Percentiles rank a stretch among this genome's conserved stretches.
phyloP scores from a whole-genome alignment of 495 filamentous ascomycete species.

The Aspergillus panamensis region DNA sequence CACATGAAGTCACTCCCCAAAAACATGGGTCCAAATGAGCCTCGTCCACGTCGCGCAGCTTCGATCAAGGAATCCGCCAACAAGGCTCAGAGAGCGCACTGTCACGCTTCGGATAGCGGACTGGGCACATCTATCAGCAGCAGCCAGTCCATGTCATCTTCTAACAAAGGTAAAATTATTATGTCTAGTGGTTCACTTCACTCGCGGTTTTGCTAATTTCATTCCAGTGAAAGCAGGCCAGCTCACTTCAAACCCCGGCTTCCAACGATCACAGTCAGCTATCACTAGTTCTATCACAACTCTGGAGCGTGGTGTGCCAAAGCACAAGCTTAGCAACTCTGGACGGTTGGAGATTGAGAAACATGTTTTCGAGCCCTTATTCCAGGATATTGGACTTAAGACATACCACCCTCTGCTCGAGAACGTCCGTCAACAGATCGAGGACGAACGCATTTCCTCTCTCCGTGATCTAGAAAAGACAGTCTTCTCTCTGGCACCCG shows the following conservation, averaged over 20 bases:
- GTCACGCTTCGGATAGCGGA: constrained; percentile 50
- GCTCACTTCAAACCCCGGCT: constrained; percentile 13
- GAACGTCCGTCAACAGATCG: constrained; percentile 71
- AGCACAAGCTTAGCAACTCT: constrained; percentile 45
- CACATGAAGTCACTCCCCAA: constrained; percentile 20
- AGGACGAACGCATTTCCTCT: constrained; percentile 75
- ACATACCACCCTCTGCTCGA: constrained; percentile 75
- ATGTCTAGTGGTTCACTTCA: constrained; percentile 5
- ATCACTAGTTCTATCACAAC: constrained; percentile 43
- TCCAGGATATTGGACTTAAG: constrained; percentile 55
- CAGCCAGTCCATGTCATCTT: constrained; percentile 24
- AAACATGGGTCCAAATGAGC: constrained; percentile 16
- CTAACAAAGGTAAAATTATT: constrained; percentile 18
- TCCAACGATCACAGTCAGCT: constrained; percentile 32
- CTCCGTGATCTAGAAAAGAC: constrained; percentile 89
- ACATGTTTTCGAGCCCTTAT: constrained; percentile 54
- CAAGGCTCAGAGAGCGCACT: constrained; percentile 28
- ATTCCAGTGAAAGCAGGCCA: constrained; percentile 25
- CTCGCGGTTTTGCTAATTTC: constrained; percentile 4
- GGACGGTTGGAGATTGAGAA: constrained; percentile 56
- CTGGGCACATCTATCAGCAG: constrained; percentile 54
- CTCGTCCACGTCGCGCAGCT: constrained; percentile 7
- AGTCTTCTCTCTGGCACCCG: constrained; percentile 77
- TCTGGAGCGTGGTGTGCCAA: constrained; percentile 25
- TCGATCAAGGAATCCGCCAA: constrained; percentile 15